A percentile compares a stretch with the other conserved stretches of the same genome.
These are phyloP conservation scores for Acacia acuminata DNA, from an alignment of 306 rosid species.

Conservation along the genomic window DNA sequence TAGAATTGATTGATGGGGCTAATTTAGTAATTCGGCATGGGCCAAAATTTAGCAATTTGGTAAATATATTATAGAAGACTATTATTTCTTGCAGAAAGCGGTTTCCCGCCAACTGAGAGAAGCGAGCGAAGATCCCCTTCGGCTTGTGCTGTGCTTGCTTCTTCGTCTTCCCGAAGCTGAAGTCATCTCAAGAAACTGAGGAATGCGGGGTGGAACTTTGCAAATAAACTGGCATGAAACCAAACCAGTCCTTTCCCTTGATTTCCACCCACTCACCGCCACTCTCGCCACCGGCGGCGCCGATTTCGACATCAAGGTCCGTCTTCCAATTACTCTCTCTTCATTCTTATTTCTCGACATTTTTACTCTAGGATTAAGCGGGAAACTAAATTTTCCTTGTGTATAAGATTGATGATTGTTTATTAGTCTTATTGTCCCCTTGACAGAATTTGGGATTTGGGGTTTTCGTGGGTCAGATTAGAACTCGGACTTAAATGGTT, in stretches of 20 bases:
- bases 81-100: background rate
- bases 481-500: background rate
- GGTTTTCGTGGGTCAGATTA: background rate
- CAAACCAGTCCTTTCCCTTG: conserved; percentile 81
- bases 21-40: background rate
- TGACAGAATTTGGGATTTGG: background rate
- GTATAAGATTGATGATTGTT: background rate
- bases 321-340: background rate
- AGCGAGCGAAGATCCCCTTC: conserved; percentile 33
- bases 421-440: background rate
- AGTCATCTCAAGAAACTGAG: background rate
- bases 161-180: background rate
- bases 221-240: conserved; percentile 91
- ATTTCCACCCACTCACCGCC: conserved; percentile 72
- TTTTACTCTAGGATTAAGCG: background rate
- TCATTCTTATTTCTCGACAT: background rate
- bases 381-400: background rate
- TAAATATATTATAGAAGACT: background rate
- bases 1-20: background rate
- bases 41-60: background rate
- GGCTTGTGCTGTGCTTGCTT: background rate
- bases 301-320: conserved; percentile 93
- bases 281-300: conserved; percentile 97
- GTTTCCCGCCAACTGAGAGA: conserved; percentile 43
- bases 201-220: conserved; percentile 86